These are phyloP conservation scores for Penicillium sp. DNA, from an alignment of 2,329 filamentous ascomycete genomes.

Conservation along the genomic window DNA sequence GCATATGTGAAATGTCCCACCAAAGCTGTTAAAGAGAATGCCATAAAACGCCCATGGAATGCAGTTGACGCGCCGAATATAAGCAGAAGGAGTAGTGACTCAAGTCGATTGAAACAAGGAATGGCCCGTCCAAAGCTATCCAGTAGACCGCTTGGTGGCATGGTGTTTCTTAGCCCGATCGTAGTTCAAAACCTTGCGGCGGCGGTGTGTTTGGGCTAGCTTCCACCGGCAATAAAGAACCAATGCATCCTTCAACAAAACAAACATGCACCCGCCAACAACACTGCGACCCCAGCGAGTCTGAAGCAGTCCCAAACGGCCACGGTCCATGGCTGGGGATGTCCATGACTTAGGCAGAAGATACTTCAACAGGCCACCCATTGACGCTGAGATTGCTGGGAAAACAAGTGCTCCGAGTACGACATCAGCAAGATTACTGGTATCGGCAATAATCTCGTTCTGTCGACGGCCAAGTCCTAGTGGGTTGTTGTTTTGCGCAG, in stretches of 20 bases:
- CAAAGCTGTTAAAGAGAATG: slow-evolving; percentile 9
- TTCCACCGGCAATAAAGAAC: slow-evolving; percentile 58
- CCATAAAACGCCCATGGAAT: slow-evolving; percentile 22
- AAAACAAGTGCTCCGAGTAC: slow-evolving; percentile 72
- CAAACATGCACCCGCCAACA: slow-evolving; percentile 81
- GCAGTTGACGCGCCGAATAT: slow-evolving; percentile 10
- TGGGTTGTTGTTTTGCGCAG: slow-evolving; percentile 23
- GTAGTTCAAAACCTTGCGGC: slow-evolving; percentile 48
- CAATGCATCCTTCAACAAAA: slow-evolving; percentile 72
- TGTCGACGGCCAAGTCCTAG: slow-evolving; percentile 40
- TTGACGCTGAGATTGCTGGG: slow-evolving; percentile 73
- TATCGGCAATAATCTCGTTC: slow-evolving; percentile 53
- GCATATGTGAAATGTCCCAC: slow-evolving; percentile 13
- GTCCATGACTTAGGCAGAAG: slow-evolving; percentile 67
- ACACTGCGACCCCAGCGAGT: slow-evolving; percentile 86
- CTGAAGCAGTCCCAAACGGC: slow-evolving; percentile 68
- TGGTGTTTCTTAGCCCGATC: slow-evolving; percentile 42
- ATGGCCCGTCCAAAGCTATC: background rate
- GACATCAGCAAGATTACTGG: slow-evolving; percentile 56
- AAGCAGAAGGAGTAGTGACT: slow-evolving; percentile 1
- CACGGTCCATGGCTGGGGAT: slow-evolving; percentile 36
- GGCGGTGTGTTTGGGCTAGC: slow-evolving; percentile 47
- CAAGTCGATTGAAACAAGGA: background rate
- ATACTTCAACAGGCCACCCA: slow-evolving; percentile 71
- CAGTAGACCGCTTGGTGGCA: slow-evolving; percentile 17